Evolutionary conservation across 73 alveolate genomes (phyloP).

Genomic region (Tetrahymena malaccensis): DNA sequence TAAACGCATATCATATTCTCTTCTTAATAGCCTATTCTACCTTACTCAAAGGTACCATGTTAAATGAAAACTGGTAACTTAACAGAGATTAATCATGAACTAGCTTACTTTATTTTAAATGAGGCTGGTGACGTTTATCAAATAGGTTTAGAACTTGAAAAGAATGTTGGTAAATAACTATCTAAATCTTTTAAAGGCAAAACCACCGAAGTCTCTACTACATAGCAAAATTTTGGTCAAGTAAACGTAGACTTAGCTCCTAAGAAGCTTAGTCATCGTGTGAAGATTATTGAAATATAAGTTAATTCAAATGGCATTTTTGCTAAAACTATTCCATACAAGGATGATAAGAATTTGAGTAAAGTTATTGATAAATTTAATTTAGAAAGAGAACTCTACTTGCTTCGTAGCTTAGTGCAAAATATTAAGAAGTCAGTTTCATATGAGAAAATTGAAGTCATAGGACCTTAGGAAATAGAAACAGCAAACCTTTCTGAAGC

Average conservation of each 20-base stretch:
- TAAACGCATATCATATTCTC: slow-evolving; percentile 5
- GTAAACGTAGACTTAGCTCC: background rate
- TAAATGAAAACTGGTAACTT: slow-evolving; percentile 10
- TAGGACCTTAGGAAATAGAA: background rate
- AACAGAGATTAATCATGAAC: slow-evolving; percentile 7
- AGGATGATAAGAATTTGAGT: background rate
- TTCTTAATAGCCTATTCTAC: slow-evolving; percentile 24
- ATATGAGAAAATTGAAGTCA: background rate
- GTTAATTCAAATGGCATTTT: background rate
- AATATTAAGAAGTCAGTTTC: background rate
- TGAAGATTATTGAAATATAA: background rate
- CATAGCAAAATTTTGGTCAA: background rate
- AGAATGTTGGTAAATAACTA: background rate
- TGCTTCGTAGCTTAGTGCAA: background rate
- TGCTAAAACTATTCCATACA: background rate
- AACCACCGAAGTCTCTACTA: background rate
- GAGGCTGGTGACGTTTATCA: slow-evolving; percentile 13
- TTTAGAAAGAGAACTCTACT: background rate
- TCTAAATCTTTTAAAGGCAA: background rate
- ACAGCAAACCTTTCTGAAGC: background rate
- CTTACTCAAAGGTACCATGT: slow-evolving; percentile 14
- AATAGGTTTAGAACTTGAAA: background rate
- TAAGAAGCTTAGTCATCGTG: background rate
- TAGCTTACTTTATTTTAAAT: background rate
- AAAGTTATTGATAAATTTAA: background rate